These are phyloP conservation scores for Neopestalotiopsis rosae DNA, from an alignment of 2,329 filamentous ascomycete species.

Conservation along the genomic window DNA sequence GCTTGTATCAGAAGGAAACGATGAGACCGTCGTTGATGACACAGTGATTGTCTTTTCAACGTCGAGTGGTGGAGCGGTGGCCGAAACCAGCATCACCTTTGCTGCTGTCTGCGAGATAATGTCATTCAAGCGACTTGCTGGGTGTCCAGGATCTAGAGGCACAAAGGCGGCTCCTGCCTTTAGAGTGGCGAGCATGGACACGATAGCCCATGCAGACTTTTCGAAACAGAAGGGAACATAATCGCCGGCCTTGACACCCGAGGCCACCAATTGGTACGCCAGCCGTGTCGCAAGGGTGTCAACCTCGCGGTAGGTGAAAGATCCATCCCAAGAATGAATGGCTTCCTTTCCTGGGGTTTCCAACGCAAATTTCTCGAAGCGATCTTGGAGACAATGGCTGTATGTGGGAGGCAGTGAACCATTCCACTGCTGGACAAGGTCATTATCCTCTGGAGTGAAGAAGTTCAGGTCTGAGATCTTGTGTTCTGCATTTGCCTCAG, in stretches of 20 bases:
- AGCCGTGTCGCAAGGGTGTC: slow-evolving; percentile 31
- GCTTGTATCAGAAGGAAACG: background rate
- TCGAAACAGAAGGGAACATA: slow-evolving; percentile 41
- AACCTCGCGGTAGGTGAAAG: slow-evolving; percentile 36
- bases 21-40: background rate
- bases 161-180: slow-evolving; percentile 40
- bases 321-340: slow-evolving; percentile 35
- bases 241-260: slow-evolving; percentile 33
- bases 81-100: slow-evolving; percentile 19
- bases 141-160: slow-evolving; percentile 43
- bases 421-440: slow-evolving; percentile 18
- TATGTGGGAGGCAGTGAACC: background rate
- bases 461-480: slow-evolving; percentile 21
- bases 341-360: slow-evolving; percentile 20
- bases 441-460: slow-evolving; percentile 17
- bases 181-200: slow-evolving; percentile 40
- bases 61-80: background rate
- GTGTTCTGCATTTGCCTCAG: background rate
- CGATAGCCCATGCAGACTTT: slow-evolving; percentile 39
- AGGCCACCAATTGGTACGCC: slow-evolving; percentile 27
- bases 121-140: slow-evolving; percentile 38
- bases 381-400: slow-evolving; percentile 8
- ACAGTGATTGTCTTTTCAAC: slow-evolving; percentile 5
- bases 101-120: slow-evolving; percentile 34
- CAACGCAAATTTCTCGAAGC: background rate